These are phyloP conservation scores for Corchorus capsularis DNA, from an alignment of 345 rosid species.

Conservation along the genomic window DNA sequence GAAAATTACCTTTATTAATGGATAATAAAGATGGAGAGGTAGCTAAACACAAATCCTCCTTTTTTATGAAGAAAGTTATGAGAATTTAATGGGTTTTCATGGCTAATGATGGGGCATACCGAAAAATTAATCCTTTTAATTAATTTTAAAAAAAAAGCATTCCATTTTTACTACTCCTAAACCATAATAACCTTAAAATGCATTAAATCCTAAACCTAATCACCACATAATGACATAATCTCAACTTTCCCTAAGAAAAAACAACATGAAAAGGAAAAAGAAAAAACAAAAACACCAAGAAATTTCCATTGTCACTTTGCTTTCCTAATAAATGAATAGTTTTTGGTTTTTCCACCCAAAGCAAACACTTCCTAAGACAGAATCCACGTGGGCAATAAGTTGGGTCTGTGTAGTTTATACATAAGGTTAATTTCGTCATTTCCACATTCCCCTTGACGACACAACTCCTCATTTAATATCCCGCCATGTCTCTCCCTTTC, in stretches of 20 bases:
- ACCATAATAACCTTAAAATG: no score
- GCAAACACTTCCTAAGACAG: conserved; percentile 8
- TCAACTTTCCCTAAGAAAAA: not conserved
- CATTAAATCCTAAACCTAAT: no score
- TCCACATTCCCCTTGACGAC: not conserved
- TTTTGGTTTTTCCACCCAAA: not conserved
- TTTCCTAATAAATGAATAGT: conserved; percentile 30
- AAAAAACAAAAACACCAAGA: not conserved
- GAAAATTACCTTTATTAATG: not conserved
- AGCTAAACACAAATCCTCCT: not conserved
- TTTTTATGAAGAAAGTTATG: not conserved
- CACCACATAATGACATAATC: not conserved
- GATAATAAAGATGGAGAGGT: no score
- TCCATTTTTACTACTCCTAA: no score
- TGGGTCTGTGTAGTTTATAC: not conserved
- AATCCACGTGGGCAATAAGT: conserved; percentile 33
- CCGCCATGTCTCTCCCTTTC: conserved; percentile 39
- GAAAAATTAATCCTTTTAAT: not conserved
- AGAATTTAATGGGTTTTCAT: not conserved
- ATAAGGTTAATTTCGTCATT: conserved; percentile 37
- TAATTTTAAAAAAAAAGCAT: not conserved
- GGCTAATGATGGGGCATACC: not conserved
- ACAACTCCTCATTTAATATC: conserved; percentile 39
- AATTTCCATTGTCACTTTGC: conserved; percentile 18
- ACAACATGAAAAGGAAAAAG: not conserved